Base-by-base conservation (phyloP, 2,329 filamentous ascomycete species). In the Colletotrichum eremochloae region DNA sequence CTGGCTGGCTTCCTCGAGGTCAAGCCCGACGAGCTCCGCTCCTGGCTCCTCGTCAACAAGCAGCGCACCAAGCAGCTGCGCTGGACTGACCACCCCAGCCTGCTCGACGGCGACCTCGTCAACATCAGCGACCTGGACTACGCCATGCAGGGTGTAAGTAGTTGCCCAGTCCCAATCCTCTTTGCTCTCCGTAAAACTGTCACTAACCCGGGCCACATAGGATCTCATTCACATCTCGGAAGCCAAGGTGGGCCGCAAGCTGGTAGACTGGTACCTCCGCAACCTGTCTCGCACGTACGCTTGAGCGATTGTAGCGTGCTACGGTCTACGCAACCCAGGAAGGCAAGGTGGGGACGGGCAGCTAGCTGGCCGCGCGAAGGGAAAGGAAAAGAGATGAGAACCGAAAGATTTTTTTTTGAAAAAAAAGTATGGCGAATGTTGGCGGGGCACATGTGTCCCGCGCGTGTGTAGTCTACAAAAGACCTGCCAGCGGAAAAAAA, bases 161-260 rank as follows among this genome's bases (percentile, higher is more conserved):
- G 61, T 52, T 60, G n/a, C 20, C 46, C 46, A 3, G 8, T 7
- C 46, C n/a, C 46, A 12, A 31, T 5, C 29, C 57, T 29, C 12
- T 36, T 63, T 70, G 18, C 12, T 4, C 20, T 1, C n/a, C 15
- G 31, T 24, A 4, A 52, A 14, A n/a, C 31, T 55, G 36, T n/a
- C 20, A 52, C 53, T 72, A 75, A 72, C 67, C 55, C 36, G 15
- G 14, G 1, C 18, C 20, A n/a, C 15, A 48, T 77, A 95, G 93
- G 96, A 99, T 82, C 86, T 99, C 79, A 99, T 99, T 82, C 96
- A 99, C 85, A 96, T 99, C 78, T 98, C 96, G 71, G 96, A 99
- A 86, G 96, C 96, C 77, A 99, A 99, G 92, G 95, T 98, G 73
- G 96, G 96, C 81, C 91, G 96, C 79, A 97, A 96, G 86, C 87